These are phyloP conservation scores for Paramecium sexaurelia DNA, from an alignment of 73 alveolate species.

Conservation along the genomic window DNA sequence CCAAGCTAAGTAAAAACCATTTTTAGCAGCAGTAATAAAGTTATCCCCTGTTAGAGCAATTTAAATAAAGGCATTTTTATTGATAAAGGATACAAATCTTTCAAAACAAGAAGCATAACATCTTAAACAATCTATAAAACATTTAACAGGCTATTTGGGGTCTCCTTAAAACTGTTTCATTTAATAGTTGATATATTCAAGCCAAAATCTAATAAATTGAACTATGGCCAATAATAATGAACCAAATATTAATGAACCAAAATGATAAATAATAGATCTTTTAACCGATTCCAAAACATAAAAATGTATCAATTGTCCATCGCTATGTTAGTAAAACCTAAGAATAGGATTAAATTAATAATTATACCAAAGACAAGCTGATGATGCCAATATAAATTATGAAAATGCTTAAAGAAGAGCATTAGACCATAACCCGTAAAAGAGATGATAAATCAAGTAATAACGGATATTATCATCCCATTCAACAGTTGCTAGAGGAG, in stretches of 20 bases:
- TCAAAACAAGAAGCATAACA: conserved; percentile 92
- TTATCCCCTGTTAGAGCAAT: conserved; percentile 91
- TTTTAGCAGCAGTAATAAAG: conserved; percentile 93
- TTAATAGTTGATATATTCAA: conserved; percentile 68
- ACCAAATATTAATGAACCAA: conserved; percentile 88
- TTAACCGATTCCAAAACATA: conserved; percentile 54
- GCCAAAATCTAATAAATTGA: conserved; percentile 64
- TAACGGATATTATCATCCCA: conserved; percentile 92
- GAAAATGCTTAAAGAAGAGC: conserved; percentile 53
- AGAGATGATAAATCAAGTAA: conserved; percentile 79
- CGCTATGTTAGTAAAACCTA: conserved; percentile 17
- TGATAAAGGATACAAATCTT: conserved; percentile 84
- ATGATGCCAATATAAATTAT: conserved; percentile 53
- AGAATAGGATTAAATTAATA: not conserved
- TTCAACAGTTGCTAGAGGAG: conserved; percentile 85
- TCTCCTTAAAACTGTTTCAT: conserved; percentile 69
- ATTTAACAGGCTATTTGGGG: conserved; percentile 58
- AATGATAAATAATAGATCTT: conserved; percentile 81
- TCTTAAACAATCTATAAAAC: conserved; percentile 80
- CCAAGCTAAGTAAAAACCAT: conserved; percentile 86
- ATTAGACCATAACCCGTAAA: conserved; percentile 65
- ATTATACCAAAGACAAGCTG: conserved; percentile 58
- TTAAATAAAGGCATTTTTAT: conserved; percentile 95
- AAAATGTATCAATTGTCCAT: conserved; percentile 26
- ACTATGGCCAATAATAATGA: conserved; percentile 79